phyloP scores from a whole-genome alignment of 768 basidiomycete genomes.

The Xerocomellus chrysenteron region DNA sequence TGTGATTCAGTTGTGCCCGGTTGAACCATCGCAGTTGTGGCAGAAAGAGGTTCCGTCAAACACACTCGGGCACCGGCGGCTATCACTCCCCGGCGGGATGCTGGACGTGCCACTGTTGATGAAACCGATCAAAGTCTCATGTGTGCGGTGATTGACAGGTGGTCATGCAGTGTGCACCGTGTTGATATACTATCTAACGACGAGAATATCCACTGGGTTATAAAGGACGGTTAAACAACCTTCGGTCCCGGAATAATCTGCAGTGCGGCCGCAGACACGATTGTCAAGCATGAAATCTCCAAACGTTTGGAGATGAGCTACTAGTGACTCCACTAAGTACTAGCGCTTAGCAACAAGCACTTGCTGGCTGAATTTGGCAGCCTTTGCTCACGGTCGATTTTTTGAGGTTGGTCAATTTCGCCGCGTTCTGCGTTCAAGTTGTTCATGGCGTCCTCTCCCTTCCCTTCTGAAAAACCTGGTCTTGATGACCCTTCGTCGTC shows the following conservation, averaged over 20 bases:
- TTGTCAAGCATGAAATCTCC: too few relatives aligned
- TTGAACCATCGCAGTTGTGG: conserved; percentile 93
- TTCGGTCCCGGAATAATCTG: too few relatives aligned
- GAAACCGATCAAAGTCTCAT: conserved; percentile 11
- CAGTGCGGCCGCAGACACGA: too few relatives aligned
- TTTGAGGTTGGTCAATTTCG: conserved; percentile 34
- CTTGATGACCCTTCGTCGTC: conserved; percentile 39
- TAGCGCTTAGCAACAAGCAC: too few relatives aligned
- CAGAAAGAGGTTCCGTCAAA: conserved; percentile 80
- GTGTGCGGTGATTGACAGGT: too few relatives aligned
- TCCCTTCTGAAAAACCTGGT: conserved; percentile 41
- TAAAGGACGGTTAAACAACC: too few relatives aligned
- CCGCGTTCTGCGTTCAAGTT: conserved; percentile 11
- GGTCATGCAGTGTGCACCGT: too few relatives aligned
- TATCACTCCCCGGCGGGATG: conserved; percentile 41
- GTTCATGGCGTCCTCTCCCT: conserved; percentile 46
- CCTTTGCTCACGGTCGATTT: conserved; percentile 32
- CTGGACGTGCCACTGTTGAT: conserved; percentile 40
- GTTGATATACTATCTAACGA: too few relatives aligned
- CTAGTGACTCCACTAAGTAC: too few relatives aligned
- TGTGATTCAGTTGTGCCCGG: conserved; percentile 75
- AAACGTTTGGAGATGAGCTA: too few relatives aligned
- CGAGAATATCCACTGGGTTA: too few relatives aligned
- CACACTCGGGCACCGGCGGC: conserved; percentile 66
- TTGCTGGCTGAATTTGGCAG: conserved; percentile 11